A percentile compares a stretch with the other conserved stretches of the same genome.
phyloP scores from a whole-genome alignment of 495 filamentous ascomycete genomes.

The Cudoniella acicularis region DNA sequence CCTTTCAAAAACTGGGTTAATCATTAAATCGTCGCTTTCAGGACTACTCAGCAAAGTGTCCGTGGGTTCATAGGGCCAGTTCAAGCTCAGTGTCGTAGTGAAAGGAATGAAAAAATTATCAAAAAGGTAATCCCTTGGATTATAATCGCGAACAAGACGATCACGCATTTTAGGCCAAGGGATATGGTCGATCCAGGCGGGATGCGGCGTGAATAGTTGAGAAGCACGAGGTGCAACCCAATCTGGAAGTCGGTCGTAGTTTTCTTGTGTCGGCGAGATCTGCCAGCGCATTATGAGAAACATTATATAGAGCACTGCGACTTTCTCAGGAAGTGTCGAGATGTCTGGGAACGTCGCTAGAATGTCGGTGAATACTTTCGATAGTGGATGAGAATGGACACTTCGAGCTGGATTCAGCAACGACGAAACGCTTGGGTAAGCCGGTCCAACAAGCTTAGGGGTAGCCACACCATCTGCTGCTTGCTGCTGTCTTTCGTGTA shows the following conservation, averaged over 20 bases:
- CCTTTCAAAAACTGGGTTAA: conserved; percentile 77
- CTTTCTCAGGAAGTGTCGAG: conserved; percentile 64
- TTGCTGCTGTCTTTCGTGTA: conserved; percentile 61
- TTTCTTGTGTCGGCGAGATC: conserved; percentile 67
- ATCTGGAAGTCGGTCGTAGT: conserved; percentile 65
- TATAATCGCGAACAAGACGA: conserved; percentile 45
- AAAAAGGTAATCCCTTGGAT: conserved; percentile 47
- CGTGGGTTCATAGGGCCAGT: conserved; percentile 73
- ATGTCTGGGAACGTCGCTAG: conserved; percentile 71
- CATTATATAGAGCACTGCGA: conserved; percentile 77
- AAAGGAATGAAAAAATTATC: conserved; percentile 79
- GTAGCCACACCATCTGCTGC: conserved; percentile 56
- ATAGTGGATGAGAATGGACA: conserved; percentile 64
- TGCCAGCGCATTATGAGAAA: conserved; percentile 83
- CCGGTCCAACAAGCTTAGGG: conserved; percentile 63
- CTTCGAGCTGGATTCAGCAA: conserved; percentile 63
- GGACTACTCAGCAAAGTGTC: conserved; percentile 55
- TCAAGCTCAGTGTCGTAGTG: conserved; percentile 64
- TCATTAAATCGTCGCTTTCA: conserved; percentile 56
- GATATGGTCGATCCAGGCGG: conserved; percentile 74
- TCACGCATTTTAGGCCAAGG: conserved; percentile 75
- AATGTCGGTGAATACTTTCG: conserved; percentile 80
- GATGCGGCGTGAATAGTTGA: conserved; percentile 62
- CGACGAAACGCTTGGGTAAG: conserved; percentile 71
- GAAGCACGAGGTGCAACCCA: conserved; percentile 59